Percentiles rank a stretch among this genome's conserved stretches.
Evolutionary conservation across 1,139 yeast species (phyloP).

Genomic region (Nakaseomyces glabratus): DNA sequence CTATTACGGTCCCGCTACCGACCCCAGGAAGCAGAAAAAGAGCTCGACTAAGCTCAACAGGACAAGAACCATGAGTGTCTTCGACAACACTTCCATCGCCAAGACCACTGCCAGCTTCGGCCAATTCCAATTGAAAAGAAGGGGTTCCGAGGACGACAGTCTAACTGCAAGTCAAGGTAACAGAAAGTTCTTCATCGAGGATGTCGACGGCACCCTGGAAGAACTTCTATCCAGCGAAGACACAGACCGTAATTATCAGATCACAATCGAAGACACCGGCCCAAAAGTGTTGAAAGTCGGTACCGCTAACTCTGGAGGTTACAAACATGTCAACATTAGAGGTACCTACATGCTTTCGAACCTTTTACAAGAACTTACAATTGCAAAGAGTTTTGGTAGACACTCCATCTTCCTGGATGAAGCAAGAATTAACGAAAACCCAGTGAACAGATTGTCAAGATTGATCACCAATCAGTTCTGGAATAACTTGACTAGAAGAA

Average conservation of each 20-base stretch:
- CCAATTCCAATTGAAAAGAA: conserved; percentile 35
- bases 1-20: conserved; percentile 60
- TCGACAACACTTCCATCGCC: conserved; percentile 27
- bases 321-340: conserved; percentile 58
- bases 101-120: conserved; percentile 15
- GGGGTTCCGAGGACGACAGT: conserved; percentile 62
- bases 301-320: conserved; percentile 78
- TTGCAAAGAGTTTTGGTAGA: conserved; percentile 75
- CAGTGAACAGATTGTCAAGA: conserved; percentile 68
- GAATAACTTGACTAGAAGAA: conserved; percentile 65
- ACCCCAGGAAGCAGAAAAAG: conserved; percentile 36
- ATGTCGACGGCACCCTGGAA: conserved; percentile 64
- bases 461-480: conserved; percentile 73
- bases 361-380: conserved; percentile 77
- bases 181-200: conserved; percentile 58
- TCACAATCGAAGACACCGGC: conserved; percentile 86
- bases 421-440: conserved; percentile 76
- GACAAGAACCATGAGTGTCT: conserved; percentile 35
- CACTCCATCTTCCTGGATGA: conserved; percentile 74
- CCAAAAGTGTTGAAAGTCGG: conserved; percentile 84
- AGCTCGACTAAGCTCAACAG: conserved; percentile 13
- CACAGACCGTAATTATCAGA: conserved; percentile 78
- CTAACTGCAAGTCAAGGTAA: conserved; percentile 31
- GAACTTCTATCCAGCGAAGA: conserved; percentile 72
- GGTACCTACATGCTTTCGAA: conserved; percentile 92